Percentiles rank a stretch among this genome's conserved stretches.
phyloP scores from a whole-genome alignment of 192 early-diverging fungal genomes.

The Dissophora globulifera region DNA sequence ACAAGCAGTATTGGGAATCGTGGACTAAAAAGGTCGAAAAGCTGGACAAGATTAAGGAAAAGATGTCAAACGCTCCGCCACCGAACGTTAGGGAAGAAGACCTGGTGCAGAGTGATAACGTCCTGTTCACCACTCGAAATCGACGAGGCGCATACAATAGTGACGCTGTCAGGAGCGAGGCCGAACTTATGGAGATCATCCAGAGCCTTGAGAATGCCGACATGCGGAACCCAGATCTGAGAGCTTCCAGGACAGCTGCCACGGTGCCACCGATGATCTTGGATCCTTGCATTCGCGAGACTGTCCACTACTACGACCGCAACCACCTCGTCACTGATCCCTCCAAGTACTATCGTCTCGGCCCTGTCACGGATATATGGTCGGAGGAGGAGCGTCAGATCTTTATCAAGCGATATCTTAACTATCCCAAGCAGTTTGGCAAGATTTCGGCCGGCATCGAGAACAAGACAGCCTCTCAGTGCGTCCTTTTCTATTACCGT shows the following conservation, averaged over 20 bases:
- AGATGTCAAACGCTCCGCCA: slow-evolving; percentile 29
- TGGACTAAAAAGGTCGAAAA: slow-evolving; percentile 60
- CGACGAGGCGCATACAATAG: slow-evolving; percentile 64
- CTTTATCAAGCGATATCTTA: slow-evolving; percentile 74
- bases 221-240: slow-evolving; percentile 75
- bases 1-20: slow-evolving; percentile 56
- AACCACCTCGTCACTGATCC: slow-evolving; percentile 71
- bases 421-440: slow-evolving; percentile 80
- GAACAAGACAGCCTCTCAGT: slow-evolving; percentile 74
- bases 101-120: slow-evolving; percentile 28
- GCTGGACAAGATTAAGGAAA: slow-evolving; percentile 53
- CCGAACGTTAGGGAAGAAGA: slow-evolving; percentile 39
- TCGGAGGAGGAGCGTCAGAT: slow-evolving; percentile 69
- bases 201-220: slow-evolving; percentile 75
- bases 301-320: slow-evolving; percentile 67
- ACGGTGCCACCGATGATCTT: slow-evolving; percentile 79
- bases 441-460: slow-evolving; percentile 72
- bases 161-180: slow-evolving; percentile 82
- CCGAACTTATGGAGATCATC: slow-evolving; percentile 81
- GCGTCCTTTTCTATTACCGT: slow-evolving; percentile 82
- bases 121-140: slow-evolving; percentile 33
- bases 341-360: slow-evolving; percentile 67
- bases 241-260: slow-evolving; percentile 76
- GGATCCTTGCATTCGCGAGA: slow-evolving; percentile 63
- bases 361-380: slow-evolving; percentile 69